phyloP scores from a whole-genome alignment of 345 rosid species.

The Arabidopsis suecica region DNA sequence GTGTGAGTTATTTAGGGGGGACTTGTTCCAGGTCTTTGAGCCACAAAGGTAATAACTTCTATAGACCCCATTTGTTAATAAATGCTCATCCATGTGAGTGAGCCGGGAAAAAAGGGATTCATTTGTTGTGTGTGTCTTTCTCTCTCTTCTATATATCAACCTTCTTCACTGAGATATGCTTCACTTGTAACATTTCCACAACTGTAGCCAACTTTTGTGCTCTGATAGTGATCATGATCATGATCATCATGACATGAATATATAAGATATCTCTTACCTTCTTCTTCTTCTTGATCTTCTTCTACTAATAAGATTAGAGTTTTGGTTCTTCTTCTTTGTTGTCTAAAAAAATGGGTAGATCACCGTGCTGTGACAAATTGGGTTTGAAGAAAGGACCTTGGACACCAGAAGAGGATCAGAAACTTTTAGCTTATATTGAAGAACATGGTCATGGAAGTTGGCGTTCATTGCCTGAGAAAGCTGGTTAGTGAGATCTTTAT shows the following conservation, averaged over 20 bases:
- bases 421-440: conserved; percentile 83
- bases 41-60: conserved; percentile 46
- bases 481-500: conserved; percentile 52
- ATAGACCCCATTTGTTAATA: conserved; percentile 44
- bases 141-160: conserved; percentile 37
- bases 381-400: conserved; percentile 97
- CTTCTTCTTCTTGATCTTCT: conserved; percentile 17
- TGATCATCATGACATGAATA: not conserved
- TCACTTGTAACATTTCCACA: conserved; percentile 32
- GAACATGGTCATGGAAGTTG: conserved; percentile 96
- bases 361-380: conserved; percentile 83
- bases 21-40: conserved; percentile 47
- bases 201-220: conserved; percentile 31
- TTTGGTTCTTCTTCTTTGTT: conserved; percentile 15
- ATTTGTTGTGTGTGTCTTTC: conserved; percentile 36
- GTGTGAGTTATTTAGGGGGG: conserved; percentile 6
- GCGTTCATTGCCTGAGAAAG: conserved; percentile 87
- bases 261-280: not conserved
- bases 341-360: conserved; percentile 61
- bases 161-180: conserved; percentile 37
- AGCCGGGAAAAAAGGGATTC: conserved; percentile 40
- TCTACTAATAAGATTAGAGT: conserved; percentile 16
- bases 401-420: conserved; percentile 96
- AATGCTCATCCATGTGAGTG: conserved; percentile 47
- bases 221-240: conserved; percentile 28